Evolutionary conservation across 148 eudicot genomes (phyloP).

Genomic region (Amaranthus palmeri): DNA sequence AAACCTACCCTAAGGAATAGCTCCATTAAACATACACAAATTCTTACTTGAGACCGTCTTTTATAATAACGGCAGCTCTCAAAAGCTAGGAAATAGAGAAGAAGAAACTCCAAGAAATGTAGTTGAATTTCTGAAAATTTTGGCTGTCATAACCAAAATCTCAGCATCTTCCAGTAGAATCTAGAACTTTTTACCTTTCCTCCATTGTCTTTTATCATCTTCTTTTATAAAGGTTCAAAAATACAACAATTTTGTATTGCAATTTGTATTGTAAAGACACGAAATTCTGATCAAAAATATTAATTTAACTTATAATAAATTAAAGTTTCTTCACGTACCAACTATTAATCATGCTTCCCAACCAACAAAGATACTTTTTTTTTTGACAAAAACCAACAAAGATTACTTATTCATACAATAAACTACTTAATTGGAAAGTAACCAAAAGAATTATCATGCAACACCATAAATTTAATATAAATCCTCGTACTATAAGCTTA

Average conservation of each 20-base stretch:
- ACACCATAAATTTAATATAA: background rate
- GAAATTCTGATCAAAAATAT: background rate
- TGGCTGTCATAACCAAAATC: conserved; percentile 2
- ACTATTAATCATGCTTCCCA: background rate
- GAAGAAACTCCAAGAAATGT: background rate
- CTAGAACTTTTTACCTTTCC: background rate
- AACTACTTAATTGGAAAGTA: background rate
- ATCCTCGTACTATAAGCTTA: conserved; percentile 8
- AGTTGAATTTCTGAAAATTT: background rate
- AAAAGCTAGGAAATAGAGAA: too few species aligned
- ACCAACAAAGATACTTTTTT: background rate
- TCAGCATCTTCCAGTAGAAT: conserved; percentile 8
- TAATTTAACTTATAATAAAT: background rate
- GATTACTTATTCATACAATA: background rate
- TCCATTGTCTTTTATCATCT: background rate
- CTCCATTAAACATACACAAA: too few species aligned
- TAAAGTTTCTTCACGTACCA: background rate
- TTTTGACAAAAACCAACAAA: background rate
- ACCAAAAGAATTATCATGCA: background rate
- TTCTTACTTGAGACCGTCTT: too few species aligned
- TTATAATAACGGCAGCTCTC: too few species aligned
- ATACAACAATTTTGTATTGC: background rate
- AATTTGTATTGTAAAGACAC: background rate
- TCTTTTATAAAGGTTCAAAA: background rate
- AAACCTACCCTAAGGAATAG: too few species aligned